Conservation (phyloP, 2,329 filamentous ascomycete genomes). For the Claviceps monticola region DNA sequence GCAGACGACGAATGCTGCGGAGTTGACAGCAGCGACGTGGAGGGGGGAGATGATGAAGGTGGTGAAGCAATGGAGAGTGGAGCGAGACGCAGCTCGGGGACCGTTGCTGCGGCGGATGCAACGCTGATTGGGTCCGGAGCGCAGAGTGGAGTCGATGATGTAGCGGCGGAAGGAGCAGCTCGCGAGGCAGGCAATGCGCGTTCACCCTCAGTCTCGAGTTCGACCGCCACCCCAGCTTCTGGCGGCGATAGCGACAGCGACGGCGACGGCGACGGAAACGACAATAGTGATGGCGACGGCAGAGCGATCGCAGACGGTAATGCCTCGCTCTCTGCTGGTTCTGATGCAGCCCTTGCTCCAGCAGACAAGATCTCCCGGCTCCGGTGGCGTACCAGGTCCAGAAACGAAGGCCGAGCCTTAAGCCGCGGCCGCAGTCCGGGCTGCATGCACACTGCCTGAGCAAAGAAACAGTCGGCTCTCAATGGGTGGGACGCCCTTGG, state of each 20-base stretch:
- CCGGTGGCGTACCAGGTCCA: conserved; percentile 32
- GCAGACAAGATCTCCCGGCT: conserved; percentile 11
- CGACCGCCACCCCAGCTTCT: background rate
- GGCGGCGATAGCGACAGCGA: background rate
- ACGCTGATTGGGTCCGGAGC: conserved; percentile 3
- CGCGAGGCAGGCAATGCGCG: conserved; percentile 1
- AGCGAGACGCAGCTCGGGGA: conserved; percentile 22
- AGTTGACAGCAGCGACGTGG: conserved; percentile 18
- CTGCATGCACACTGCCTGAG: conserved; percentile 28
- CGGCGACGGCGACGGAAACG: background rate
- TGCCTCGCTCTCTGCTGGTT: background rate
- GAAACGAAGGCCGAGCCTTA: conserved; percentile 38
- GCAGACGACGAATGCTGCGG: conserved; percentile 13
- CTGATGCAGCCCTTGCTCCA: background rate
- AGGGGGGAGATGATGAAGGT: conserved; percentile 13
- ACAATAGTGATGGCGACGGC: background rate
- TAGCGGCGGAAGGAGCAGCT: conserved; percentile 12
- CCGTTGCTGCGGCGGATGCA: conserved; percentile 8
- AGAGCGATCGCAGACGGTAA: conserved; percentile 1
- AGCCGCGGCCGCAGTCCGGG: conserved; percentile 35
- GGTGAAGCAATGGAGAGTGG: conserved; percentile 17
- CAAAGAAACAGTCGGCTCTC: background rate
- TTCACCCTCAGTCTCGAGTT: too few species aligned
- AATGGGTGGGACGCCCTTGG: too few species aligned
- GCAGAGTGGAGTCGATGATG: conserved; percentile 21